A percentile compares a stretch with the other conserved stretches of the same genome.
Conservation (phyloP, 495 filamentous ascomycete genomes). For the Astrothelium subdiscretum region DNA sequence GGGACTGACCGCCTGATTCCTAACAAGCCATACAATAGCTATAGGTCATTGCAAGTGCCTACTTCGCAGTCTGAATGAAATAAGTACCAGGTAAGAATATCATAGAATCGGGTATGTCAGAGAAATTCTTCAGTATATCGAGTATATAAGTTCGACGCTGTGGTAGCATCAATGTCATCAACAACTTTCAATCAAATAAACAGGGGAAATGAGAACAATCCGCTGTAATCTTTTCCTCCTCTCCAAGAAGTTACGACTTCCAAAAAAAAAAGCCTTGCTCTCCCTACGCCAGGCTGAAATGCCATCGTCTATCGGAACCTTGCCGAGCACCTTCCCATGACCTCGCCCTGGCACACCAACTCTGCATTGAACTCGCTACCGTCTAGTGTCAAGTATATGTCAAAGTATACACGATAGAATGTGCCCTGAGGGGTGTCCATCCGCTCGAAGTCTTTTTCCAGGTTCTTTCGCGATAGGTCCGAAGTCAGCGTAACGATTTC, state of each 20-base stretch:
- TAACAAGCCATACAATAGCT: no score
- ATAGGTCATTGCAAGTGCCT: no score
- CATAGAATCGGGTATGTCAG: neutral
- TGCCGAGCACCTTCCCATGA: slow-evolving; percentile 93
- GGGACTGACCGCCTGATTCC: no score
- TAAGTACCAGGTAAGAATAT: neutral
- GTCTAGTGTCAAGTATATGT: slow-evolving; percentile 88
- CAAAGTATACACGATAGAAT: slow-evolving; percentile 84
- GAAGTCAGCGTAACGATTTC: slow-evolving; percentile 97
- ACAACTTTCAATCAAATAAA: neutral
- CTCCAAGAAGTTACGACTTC: neutral
- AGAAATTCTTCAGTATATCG: neutral
- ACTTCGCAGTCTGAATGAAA: no score
- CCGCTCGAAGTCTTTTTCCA: slow-evolving; percentile 97
- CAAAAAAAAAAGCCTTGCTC: neutral
- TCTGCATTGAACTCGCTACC: slow-evolving; percentile 97
- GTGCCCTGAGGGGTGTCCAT: slow-evolving; percentile 99
- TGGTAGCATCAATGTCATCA: neutral
- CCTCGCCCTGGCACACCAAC: slow-evolving; percentile 94
- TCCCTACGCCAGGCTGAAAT: neutral
- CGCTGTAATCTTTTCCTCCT: neutral
- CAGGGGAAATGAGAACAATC: neutral
- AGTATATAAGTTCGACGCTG: neutral
- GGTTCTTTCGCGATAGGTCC: slow-evolving; percentile 91
- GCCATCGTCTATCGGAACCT: slow-evolving; percentile 47